phyloP scores from a whole-genome alignment of 2,329 filamentous ascomycete species.

The Penicillium olsonii region DNA sequence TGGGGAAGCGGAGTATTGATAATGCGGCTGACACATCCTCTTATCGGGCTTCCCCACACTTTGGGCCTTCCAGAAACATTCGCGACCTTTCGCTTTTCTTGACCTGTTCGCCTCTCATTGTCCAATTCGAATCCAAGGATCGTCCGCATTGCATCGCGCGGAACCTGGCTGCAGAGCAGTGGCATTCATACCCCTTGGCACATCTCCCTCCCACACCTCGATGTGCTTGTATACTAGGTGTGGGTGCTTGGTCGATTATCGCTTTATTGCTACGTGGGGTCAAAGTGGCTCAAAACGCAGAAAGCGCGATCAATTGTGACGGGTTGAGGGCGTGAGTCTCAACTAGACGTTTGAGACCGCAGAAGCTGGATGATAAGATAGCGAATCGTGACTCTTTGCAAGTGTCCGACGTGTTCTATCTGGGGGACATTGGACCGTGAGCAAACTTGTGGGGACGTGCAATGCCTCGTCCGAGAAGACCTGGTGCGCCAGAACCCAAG shows the following conservation, averaged over 20 bases:
- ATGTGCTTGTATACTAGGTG: constrained; percentile 37
- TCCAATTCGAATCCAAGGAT: too few relatives aligned
- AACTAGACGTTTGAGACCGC: not conserved
- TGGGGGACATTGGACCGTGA: constrained; percentile 15
- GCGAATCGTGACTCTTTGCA: constrained; percentile 21
- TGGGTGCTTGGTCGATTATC: constrained; percentile 40
- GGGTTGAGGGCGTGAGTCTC: constrained; percentile 13
- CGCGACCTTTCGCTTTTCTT: constrained; percentile 2
- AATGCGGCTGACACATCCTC: constrained; percentile 21
- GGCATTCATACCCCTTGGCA: constrained; percentile 14
- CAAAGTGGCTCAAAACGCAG: constrained; percentile 30
- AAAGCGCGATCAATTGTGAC: constrained; percentile 21
- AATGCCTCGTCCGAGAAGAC: constrained; percentile 67
- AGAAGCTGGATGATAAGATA: constrained; percentile 26
- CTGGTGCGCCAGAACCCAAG: constrained; percentile 65
- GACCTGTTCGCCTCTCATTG: too few relatives aligned
- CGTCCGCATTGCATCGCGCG: too few relatives aligned
- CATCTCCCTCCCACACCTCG: constrained; percentile 33
- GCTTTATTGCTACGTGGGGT: constrained; percentile 37
- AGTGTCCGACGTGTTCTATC: constrained; percentile 12
- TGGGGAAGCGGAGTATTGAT: constrained; percentile 12
- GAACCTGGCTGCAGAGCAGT: constrained; percentile 18
- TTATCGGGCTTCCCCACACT: constrained; percentile 29
- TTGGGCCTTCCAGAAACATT: constrained; percentile 12
- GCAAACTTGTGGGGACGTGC: constrained; percentile 23